Evolutionary conservation across 2,329 filamentous ascomycete species (phyloP).

Genomic region (Ceratocystis diversiconidia): DNA sequence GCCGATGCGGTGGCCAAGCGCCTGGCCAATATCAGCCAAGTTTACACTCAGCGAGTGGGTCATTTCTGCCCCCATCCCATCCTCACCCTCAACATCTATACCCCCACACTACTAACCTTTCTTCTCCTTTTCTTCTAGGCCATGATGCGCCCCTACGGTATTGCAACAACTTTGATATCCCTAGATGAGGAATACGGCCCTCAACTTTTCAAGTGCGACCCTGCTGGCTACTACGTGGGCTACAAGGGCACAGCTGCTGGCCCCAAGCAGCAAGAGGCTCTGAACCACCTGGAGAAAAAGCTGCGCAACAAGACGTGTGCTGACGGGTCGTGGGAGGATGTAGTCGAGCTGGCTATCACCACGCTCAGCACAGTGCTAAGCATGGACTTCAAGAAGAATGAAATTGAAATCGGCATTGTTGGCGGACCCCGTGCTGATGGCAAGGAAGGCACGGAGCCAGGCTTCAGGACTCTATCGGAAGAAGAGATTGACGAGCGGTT

Average conservation of each 20-base stretch:
- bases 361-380: slow-evolving; percentile 91
- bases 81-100: background rate
- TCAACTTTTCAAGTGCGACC: slow-evolving; percentile 96
- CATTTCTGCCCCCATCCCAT: background rate
- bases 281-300: slow-evolving; percentile 99
- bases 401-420: slow-evolving; percentile 95
- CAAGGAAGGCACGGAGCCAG: slow-evolving; percentile 61
- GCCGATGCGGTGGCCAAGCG: slow-evolving; percentile 93
- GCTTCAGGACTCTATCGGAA: slow-evolving; percentile 81
- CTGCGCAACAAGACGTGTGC: slow-evolving; percentile 97
- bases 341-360: slow-evolving; percentile 91
- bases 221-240: slow-evolving; percentile 92
- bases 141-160: slow-evolving; percentile 95
- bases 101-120: background rate
- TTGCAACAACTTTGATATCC: slow-evolving; percentile 88
- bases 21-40: slow-evolving; percentile 96
- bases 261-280: slow-evolving; percentile 94
- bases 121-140: slow-evolving; percentile 36
- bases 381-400: slow-evolving; percentile 99
- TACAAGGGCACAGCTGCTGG: slow-evolving; percentile 97
- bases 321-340: slow-evolving; percentile 88
- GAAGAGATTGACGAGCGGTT: slow-evolving; percentile 97
- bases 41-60: slow-evolving; percentile 87
- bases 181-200: slow-evolving; percentile 85
- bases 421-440: slow-evolving; percentile 74